A percentile compares a stretch with the other conserved stretches of the same genome.
Evolutionary conservation across 257 asterid species (phyloP).

Genomic region (Echites panduratus): DNA sequence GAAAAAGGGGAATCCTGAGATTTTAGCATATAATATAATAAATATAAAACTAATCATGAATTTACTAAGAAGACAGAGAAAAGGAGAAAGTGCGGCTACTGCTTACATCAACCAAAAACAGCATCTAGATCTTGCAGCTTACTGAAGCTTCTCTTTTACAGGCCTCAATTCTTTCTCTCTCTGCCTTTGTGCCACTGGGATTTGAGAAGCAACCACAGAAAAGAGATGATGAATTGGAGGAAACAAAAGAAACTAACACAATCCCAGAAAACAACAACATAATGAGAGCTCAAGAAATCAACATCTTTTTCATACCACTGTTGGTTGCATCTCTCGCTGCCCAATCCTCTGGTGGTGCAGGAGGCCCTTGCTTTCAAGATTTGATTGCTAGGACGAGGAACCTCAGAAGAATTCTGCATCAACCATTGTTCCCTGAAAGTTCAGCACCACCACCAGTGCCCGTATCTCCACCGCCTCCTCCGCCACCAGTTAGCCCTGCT

Average conservation of each 20-base stretch:
- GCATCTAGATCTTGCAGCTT: slow-evolving; percentile 60
- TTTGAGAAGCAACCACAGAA: slow-evolving; percentile 23
- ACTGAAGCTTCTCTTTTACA: slow-evolving; percentile 58
- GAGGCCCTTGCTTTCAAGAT: slow-evolving; percentile 16
- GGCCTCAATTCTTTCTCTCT: slow-evolving; percentile 12
- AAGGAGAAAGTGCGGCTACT: slow-evolving; percentile 36
- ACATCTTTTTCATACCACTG: slow-evolving; percentile 33
- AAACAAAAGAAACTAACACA: slow-evolving; percentile 28
- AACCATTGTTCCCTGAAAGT: slow-evolving; percentile 60
- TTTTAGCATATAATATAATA: neutral
- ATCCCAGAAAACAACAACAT: slow-evolving; percentile 26
- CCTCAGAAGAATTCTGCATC: slow-evolving; percentile 76
- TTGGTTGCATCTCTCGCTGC: slow-evolving; percentile 19
- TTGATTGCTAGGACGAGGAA: slow-evolving; percentile 15
- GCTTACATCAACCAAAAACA: slow-evolving; percentile 30
- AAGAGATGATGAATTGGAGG: slow-evolving; percentile 37
- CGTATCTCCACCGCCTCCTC: slow-evolving; percentile 14
- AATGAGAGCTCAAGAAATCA: slow-evolving; percentile 38
- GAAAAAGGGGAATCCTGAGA: neutral
- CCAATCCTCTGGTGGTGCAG: slow-evolving; percentile 16
- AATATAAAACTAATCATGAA: no score
- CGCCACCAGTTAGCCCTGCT: slow-evolving; percentile 31
- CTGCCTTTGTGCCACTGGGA: slow-evolving; percentile 13
- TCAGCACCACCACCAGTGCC: slow-evolving; percentile 40
- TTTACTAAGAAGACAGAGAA: neutral